Percentiles rank a stretch among this genome's conserved stretches.
phyloP scores from a whole-genome alignment of 2,329 filamentous ascomycete genomes.

The Xylariaceae sp. region DNA sequence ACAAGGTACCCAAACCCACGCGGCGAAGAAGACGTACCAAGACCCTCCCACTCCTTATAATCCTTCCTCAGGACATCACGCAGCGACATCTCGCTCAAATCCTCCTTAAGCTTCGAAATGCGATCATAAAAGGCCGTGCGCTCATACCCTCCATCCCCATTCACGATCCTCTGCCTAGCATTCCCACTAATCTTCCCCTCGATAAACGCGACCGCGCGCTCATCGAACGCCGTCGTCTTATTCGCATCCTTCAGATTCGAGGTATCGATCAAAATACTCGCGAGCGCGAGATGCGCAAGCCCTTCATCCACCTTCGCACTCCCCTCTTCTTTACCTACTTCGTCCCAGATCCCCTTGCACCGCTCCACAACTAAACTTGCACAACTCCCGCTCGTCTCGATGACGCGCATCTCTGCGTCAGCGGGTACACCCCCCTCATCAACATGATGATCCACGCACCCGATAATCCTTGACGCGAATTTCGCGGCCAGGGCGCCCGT shows the following conservation, averaged over 20 bases:
- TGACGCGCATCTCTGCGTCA: constrained; percentile 49
- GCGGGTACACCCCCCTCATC: constrained; percentile 56
- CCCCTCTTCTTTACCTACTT: constrained; percentile 31
- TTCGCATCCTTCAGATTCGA: constrained; percentile 53
- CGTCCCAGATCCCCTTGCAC: constrained; percentile 53
- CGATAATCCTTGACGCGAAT: constrained; percentile 51
- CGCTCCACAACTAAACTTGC: constrained; percentile 62
- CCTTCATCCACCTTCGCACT: constrained; percentile 45
- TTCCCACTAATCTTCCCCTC: constrained; percentile 40
- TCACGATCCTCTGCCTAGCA: background rate
- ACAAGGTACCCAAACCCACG: constrained; percentile 58
- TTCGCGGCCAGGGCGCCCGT: constrained; percentile 54
- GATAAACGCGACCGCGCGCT: constrained; percentile 52
- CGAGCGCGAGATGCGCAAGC: constrained; percentile 62
- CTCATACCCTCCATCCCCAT: constrained; percentile 40
- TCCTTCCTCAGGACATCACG: constrained; percentile 72
- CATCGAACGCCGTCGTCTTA: constrained; percentile 62
- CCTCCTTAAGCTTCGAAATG: constrained; percentile 60
- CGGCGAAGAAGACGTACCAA: constrained; percentile 65
- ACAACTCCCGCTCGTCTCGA: constrained; percentile 67
- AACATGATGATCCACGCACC: constrained; percentile 73
- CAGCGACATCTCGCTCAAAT: constrained; percentile 56
- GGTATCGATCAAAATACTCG: constrained; percentile 70
- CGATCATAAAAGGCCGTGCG: constrained; percentile 52
- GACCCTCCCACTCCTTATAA: constrained; percentile 73